These are phyloP conservation scores for Fraxinus greggii DNA, from an alignment of 305 asterid species.

Conservation along the genomic window DNA sequence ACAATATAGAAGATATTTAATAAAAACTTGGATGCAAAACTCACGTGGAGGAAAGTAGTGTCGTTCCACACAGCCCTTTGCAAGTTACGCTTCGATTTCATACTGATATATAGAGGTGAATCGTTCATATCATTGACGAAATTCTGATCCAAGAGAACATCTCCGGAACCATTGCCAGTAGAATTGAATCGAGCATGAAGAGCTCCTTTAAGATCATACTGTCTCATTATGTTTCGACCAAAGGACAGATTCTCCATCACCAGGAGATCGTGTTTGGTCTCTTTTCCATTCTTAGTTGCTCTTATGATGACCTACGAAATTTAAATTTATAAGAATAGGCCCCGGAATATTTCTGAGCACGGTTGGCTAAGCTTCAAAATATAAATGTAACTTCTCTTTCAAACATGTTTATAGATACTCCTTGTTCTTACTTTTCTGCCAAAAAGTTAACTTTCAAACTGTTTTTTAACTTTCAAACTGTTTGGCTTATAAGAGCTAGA, in stretches of 20 bases:
- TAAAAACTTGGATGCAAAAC: conserved; percentile 24
- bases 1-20: background rate
- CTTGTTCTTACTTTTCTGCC: background rate
- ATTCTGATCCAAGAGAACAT: conserved; percentile 92
- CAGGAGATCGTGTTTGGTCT: conserved; percentile 73
- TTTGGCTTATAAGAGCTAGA: conserved; percentile 6
- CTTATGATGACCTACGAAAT: conserved; percentile 57
- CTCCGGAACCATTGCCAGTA: conserved; percentile 56
- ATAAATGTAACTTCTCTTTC: background rate
- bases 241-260: conserved; percentile 98
- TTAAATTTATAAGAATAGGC: conserved; percentile 4
- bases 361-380: background rate
- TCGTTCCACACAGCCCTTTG: conserved; percentile 97
- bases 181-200: conserved; percentile 72
- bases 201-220: conserved; percentile 96
- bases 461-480: no score
- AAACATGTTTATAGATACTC: background rate
- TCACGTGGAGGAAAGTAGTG: conserved; percentile 77
- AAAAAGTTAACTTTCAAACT: background rate
- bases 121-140: conserved; percentile 87
- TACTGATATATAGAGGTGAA: conserved; percentile 83
- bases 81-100: conserved; percentile 69
- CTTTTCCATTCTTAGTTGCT: conserved; percentile 63
- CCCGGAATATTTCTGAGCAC: background rate
- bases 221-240: conserved; percentile 62